Evolutionary conservation across 306 rosid species (phyloP).

Genomic region (Trichosanthes cucumerina): DNA sequence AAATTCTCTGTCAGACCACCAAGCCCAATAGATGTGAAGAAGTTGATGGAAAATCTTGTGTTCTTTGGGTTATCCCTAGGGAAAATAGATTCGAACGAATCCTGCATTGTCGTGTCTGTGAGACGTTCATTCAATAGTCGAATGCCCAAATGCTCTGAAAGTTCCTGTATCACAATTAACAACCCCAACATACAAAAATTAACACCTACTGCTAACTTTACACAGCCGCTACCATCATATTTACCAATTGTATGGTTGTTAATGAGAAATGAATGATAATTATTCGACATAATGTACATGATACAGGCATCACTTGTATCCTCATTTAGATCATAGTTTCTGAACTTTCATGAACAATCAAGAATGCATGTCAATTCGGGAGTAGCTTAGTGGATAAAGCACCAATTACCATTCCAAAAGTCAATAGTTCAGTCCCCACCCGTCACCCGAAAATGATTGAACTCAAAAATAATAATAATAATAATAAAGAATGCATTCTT

Average conservation of each 20-base stretch:
- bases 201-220: not conserved
- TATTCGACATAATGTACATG: not conserved
- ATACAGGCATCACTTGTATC: not conserved
- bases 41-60: constrained; percentile 80
- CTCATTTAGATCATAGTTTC: not conserved
- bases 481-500: not conserved
- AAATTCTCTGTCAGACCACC: constrained; percentile 88
- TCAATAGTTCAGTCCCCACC: too few relatives aligned
- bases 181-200: constrained; percentile 13
- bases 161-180: constrained; percentile 47
- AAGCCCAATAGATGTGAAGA: constrained; percentile 92
- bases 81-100: constrained; percentile 59
- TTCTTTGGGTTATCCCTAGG: constrained; percentile 84
- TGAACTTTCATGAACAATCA: not conserved
- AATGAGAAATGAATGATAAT: not conserved
- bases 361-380: not conserved
- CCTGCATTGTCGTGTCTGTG: constrained; percentile 52
- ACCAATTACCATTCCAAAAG: too few relatives aligned
- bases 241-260: not conserved
- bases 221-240: not conserved
- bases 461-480: too few relatives aligned
- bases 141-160: constrained; percentile 78
- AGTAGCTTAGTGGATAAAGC: too few relatives aligned
- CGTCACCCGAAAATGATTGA: too few relatives aligned
- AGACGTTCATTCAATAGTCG: constrained; percentile 58